Evolutionary conservation across 306 rosid genomes (phyloP).

Genomic region (Vigna trinervia): DNA sequence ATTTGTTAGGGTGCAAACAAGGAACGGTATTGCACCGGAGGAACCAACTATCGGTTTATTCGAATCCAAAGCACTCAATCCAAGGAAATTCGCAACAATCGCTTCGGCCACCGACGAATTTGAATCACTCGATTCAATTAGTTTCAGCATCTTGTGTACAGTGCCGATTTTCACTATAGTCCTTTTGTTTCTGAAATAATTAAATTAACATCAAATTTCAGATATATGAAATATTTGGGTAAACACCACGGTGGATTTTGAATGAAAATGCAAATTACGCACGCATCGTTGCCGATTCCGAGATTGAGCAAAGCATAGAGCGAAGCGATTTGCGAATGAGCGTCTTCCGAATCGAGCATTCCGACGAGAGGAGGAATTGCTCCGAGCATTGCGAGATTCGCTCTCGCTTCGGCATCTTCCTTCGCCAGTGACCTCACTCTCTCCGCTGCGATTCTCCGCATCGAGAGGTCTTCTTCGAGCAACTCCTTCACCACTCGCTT

Average conservation of each 20-base stretch:
- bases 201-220: slow-evolving; percentile 9
- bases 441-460: slow-evolving; percentile 66
- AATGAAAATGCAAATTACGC: slow-evolving; percentile 56
- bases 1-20: slow-evolving; percentile 64
- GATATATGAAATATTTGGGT: not conserved
- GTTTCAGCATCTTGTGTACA: slow-evolving; percentile 89
- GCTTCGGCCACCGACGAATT: slow-evolving; percentile 79
- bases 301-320: slow-evolving; percentile 97
- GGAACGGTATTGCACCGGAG: slow-evolving; percentile 89
- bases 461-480: slow-evolving; percentile 58
- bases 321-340: slow-evolving; percentile 74
- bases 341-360: slow-evolving; percentile 80
- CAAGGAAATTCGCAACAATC: slow-evolving; percentile 87
- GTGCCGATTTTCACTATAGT: slow-evolving; percentile 91
- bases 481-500: slow-evolving; percentile 68
- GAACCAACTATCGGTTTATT: slow-evolving; percentile 93
- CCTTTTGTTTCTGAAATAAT: slow-evolving; percentile 71
- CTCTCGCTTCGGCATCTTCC: slow-evolving; percentile 77
- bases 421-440: slow-evolving; percentile 70
- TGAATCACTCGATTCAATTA: slow-evolving; percentile 59
- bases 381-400: slow-evolving; percentile 85
- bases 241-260: not conserved
- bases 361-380: slow-evolving; percentile 88
- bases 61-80: slow-evolving; percentile 88
- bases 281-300: slow-evolving; percentile 92